phyloP scores from a whole-genome alignment of 2,329 filamentous ascomycete genomes.

The Trichoderma simmonsii region DNA sequence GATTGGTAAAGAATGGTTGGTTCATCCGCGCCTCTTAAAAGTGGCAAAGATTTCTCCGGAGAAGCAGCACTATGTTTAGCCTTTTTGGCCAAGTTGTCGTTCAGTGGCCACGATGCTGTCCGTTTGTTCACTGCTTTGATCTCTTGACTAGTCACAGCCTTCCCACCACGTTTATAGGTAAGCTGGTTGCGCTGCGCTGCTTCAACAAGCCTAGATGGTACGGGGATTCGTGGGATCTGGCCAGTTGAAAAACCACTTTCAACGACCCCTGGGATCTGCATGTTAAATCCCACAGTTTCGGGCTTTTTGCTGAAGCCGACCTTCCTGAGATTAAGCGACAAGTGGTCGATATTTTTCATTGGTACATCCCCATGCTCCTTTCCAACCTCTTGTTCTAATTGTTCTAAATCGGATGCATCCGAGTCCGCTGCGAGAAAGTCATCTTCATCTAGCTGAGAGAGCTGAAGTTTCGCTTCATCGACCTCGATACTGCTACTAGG shows the following conservation, averaged over 20 bases:
- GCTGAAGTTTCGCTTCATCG: slow-evolving; percentile 59
- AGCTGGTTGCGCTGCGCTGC: slow-evolving; percentile 1
- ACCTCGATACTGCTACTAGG: slow-evolving; percentile 54
- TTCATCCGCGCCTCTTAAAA: not conserved
- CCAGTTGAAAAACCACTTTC: not conserved
- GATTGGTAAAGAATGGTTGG: not conserved
- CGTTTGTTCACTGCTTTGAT: not conserved
- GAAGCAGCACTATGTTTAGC: not conserved
- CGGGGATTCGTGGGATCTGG: not conserved
- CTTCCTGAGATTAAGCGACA: not conserved
- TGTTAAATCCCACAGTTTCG: not conserved
- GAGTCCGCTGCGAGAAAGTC: not conserved
- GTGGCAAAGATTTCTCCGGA: not conserved
- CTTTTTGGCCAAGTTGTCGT: not conserved
- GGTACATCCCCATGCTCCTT: not conserved
- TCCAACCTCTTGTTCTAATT: not conserved
- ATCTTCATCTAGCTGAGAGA: slow-evolving; percentile 49
- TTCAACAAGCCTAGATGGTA: not conserved
- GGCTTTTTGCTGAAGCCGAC: not conserved
- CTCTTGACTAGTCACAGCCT: not conserved
- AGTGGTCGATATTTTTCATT: not conserved
- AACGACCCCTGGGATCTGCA: not conserved
- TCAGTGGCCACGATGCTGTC: not conserved
- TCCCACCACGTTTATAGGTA: not conserved
- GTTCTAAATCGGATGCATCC: not conserved